Evolutionary conservation across 2,329 filamentous ascomycete genomes (phyloP).

Genomic region (Coniochaeta sp.): DNA sequence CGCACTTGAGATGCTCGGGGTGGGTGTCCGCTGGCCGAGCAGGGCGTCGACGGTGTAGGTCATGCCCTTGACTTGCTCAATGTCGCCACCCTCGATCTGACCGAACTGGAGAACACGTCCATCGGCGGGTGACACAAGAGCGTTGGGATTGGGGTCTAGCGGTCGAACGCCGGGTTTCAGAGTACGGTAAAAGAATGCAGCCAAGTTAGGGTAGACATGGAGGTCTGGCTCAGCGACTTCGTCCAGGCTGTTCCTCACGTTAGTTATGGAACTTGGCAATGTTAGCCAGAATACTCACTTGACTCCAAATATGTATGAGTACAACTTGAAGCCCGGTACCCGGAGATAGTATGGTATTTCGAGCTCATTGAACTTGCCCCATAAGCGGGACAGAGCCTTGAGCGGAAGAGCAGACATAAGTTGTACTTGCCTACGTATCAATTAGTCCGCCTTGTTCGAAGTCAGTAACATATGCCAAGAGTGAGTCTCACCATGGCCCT

Average conservation of each 20-base stretch:
- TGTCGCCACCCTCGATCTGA: constrained; percentile 83
- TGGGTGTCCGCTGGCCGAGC: constrained; percentile 59
- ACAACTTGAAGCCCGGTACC: constrained; percentile 84
- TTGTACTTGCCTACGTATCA: constrained; percentile 62
- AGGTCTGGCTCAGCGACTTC: constrained; percentile 87
- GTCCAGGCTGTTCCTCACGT: constrained; percentile 49
- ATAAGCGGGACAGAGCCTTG: constrained; percentile 81
- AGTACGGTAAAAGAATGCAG: constrained; percentile 93
- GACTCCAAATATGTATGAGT: constrained; percentile 87
- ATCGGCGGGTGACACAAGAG: constrained; percentile 81
- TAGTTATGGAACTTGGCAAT: neutral
- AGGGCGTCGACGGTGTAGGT: constrained; percentile 94
- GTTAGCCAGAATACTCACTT: constrained; percentile 35
- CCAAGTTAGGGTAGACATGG: constrained; percentile 83
- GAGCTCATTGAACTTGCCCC: constrained; percentile 88
- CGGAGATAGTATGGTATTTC: constrained; percentile 82
- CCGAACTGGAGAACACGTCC: constrained; percentile 89
- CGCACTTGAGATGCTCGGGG: constrained; percentile 42
- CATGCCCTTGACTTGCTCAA: constrained; percentile 98
- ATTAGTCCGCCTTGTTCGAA: constrained; percentile 6
- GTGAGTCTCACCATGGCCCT: constrained; percentile 61
- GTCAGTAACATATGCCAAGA: neutral
- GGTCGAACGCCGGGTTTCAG: constrained; percentile 84
- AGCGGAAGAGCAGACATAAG: constrained; percentile 89
- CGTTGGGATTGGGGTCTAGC: constrained; percentile 71